Base-by-base conservation (phyloP, 345 rosid genomes). In the Camelina neglecta region DNA sequence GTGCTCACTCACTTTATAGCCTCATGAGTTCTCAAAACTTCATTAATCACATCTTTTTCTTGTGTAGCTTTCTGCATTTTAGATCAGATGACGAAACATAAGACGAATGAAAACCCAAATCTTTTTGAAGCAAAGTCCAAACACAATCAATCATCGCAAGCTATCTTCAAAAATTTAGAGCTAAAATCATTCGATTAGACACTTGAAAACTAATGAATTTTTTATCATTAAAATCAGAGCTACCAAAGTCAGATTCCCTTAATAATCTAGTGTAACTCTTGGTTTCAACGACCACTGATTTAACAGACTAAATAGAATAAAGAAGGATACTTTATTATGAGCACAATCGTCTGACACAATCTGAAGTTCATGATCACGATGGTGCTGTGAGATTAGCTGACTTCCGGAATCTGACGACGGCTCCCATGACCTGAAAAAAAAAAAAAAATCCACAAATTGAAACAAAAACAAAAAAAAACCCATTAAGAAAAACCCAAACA, bases 1-100 rank as follows among this genome's bases (percentile, higher is more conserved):
- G 53, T 29, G 15, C 15, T 21, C 35, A 87, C 99, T 87, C 85
- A 92, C 99, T 86, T 84, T 78, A 93, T 83, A 45, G 94, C 93
- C 77, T 89, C 89, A 6, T 87, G 97, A 47, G 98, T 89, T 77
- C 81, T 90, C 74, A 84, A 21, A 75, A 87, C 96, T 85, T 92
- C 78, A 36, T 74, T 79, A 80, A 84, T 82, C n/a, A 84, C 97
- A 82, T 82, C 83, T 73, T 83, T 81, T 38, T 85, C 82, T 33
- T 77, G 64, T 3, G 81, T 41, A 56, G 74, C 66, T 67, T 60
- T 78, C 78, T 78, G 59, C 68, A 72, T 59, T 59, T 29, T 11
- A 48, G 2, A 58, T 2, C 60, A 24, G 10, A 45, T 20, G 31
- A 60, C n/a, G 2, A 61, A 29, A 53, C 36, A 51, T 31, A 51